These are phyloP conservation scores for Lenwebbia sp. DNA, from an alignment of 345 rosid species.

Conservation along the genomic window DNA sequence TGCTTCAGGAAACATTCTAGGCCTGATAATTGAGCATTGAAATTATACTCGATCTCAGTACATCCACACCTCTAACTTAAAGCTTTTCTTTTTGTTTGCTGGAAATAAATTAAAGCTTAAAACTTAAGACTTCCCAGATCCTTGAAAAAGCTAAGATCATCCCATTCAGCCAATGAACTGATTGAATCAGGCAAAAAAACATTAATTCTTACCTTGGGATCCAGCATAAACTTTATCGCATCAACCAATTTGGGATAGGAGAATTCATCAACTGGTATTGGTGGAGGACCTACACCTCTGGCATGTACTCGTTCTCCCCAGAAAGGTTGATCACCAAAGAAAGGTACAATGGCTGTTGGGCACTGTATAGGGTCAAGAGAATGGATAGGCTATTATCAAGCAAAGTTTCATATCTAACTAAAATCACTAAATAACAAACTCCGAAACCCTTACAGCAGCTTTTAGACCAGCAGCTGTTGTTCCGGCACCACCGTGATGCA, in stretches of 20 bases:
- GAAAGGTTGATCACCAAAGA: constrained; percentile 97
- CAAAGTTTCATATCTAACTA: neutral
- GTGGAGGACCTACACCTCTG: constrained; percentile 87
- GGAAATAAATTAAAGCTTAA: neutral
- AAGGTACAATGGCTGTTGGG: constrained; percentile 93
- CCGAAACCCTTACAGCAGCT: constrained; percentile 54
- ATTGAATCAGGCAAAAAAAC: neutral
- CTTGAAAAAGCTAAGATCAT: neutral
- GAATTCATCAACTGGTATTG: constrained; percentile 88
- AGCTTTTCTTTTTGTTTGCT: neutral
- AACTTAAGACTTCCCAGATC: neutral
- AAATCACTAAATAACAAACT: neutral
- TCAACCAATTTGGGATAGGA: constrained; percentile 64
- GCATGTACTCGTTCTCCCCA: constrained; percentile 95
- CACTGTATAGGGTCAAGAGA: constrained; percentile 35
- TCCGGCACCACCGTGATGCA: constrained; percentile 99
- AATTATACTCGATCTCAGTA: neutral
- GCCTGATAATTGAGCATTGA: neutral
- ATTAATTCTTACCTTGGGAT: constrained; percentile 2
- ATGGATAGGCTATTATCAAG: neutral
- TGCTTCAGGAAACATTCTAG: neutral
- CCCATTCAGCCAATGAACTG: neutral
- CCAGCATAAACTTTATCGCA: constrained; percentile 7
- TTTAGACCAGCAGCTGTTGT: constrained; percentile 98
- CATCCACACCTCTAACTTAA: neutral